Evolutionary conservation across 345 rosid genomes (phyloP).

Genomic region (Salix brachista): DNA sequence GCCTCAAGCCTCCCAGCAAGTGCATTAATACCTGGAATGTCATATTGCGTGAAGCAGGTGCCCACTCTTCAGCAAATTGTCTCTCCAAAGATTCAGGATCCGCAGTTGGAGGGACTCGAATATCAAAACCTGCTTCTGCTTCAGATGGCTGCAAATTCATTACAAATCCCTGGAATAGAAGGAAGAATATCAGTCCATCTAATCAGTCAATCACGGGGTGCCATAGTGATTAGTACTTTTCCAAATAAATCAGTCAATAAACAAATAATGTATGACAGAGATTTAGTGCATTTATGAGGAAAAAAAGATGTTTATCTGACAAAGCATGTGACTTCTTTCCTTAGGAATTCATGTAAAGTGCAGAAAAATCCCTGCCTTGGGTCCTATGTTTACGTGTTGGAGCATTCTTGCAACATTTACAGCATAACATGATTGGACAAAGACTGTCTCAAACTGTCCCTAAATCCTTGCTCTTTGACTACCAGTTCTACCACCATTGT

Average conservation of each 20-base stretch:
- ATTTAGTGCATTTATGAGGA: background rate
- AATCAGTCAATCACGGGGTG: background rate
- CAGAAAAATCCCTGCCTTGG: background rate
- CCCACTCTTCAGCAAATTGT: conserved; percentile 94
- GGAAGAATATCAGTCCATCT: conserved; percentile 11
- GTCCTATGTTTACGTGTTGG: background rate
- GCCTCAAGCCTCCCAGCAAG: background rate
- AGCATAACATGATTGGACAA: background rate
- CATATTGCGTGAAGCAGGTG: conserved; percentile 87
- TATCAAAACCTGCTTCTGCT: conserved; percentile 95
- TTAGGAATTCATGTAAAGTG: background rate
- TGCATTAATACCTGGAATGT: conserved; percentile 58
- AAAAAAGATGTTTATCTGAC: background rate
- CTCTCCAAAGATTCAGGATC: conserved; percentile 70
- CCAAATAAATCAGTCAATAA: background rate
- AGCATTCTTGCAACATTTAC: background rate
- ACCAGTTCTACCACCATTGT: background rate
- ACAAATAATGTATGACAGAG: background rate
- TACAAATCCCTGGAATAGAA: conserved; percentile 64
- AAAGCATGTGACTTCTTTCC: background rate
- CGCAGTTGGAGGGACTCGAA: conserved; percentile 74
- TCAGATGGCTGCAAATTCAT: conserved; percentile 98
- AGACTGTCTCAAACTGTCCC: background rate
- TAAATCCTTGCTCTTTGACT: background rate
- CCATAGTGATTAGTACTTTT: background rate